Base-by-base conservation (phyloP, 345 rosid species). In the Diplotaxis tenuifolia region DNA sequence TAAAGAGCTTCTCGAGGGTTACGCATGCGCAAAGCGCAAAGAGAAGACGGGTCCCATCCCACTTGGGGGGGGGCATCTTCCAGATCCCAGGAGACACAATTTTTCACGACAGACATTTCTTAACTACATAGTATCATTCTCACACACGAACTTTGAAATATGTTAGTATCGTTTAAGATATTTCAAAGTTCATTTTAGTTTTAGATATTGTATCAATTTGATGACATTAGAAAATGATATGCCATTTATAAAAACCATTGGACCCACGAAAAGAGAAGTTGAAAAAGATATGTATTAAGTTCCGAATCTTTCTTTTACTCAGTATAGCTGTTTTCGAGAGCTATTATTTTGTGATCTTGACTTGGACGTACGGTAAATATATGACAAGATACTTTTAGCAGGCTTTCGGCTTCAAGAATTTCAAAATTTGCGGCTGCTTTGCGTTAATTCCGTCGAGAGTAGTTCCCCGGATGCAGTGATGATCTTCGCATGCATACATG, bases 401-500 rank as follows among this genome's bases (percentile, higher is more conserved):
- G 52, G 66, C 79, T 76, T 76, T 76, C 79, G 79, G 79, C 75
- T 63, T 23, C 22, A 16, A 9, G 14, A 62, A 15, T 56, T 70
- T 76, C 79, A 76, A 76, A 45, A 0, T 15, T 63, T 76, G 71
- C 79, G 79, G 79, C 75, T 56, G 55, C 79, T 64, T 70, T 70
- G 66, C 75, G 61, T 56, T 69, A 28, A 68, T 68, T 68, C 74
- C 68, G 74, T 68, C 23, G 67, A 67, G 32, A 67, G 72, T 67
- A 73, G 72, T 50, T 53, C 57, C 34, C 69, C 74, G 54, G 61
- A 76, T 69, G 42, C 65, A 69, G 57, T 76, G 25, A 70, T 76
- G 53, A 63, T 70, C 60, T 55, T 70, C 75, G 65, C 79, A 76
- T 76, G 79, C 79, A 76, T 65, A 76, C 75, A 76, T 68, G 73